Conservation (phyloP, 1,284 basidiomycete genomes). For the Phellopilus nigrolimitatus region DNA sequence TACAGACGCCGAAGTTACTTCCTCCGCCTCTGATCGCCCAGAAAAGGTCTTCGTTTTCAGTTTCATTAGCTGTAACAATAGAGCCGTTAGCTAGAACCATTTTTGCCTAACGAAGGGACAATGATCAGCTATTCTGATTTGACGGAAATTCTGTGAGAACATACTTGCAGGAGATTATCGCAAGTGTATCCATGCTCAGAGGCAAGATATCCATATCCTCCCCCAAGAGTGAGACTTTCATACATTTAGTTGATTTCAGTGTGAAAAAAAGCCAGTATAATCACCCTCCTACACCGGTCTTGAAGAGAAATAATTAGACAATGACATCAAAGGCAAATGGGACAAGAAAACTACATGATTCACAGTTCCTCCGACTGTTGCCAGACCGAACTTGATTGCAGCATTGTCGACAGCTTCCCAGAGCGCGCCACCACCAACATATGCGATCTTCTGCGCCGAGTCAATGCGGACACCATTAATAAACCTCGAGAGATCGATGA, state of each 20-base stretch:
- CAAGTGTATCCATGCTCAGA: conserved; percentile 46
- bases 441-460: conserved; percentile 35
- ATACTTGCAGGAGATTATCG: conserved; percentile 49
- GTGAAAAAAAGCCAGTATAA: conserved; percentile 18
- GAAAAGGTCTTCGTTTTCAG: conserved; percentile 48
- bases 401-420: conserved; percentile 49
- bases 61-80: conserved; percentile 38
- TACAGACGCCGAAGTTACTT: conserved; percentile 55
- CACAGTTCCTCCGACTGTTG: conserved; percentile 50
- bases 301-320: not conserved
- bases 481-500: conserved; percentile 50
- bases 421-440: conserved; percentile 49
- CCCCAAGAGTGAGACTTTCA: conserved; percentile 49
- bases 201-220: conserved; percentile 54
- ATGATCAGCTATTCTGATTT: not conserved
- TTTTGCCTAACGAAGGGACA: conserved; percentile 34
- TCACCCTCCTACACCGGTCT: conserved; percentile 52
- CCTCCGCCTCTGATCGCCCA: conserved; percentile 57
- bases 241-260: conserved; percentile 2
- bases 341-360: conserved; percentile 40
- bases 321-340: not conserved
- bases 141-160: not conserved
- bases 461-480: conserved; percentile 42
- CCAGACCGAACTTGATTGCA: conserved; percentile 43
- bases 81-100: conserved; percentile 49